A percentile compares a stretch with the other conserved stretches of the same genome.
phyloP scores from a whole-genome alignment of 2,329 filamentous ascomycete genomes.

The Calonectria hawksworthii region DNA sequence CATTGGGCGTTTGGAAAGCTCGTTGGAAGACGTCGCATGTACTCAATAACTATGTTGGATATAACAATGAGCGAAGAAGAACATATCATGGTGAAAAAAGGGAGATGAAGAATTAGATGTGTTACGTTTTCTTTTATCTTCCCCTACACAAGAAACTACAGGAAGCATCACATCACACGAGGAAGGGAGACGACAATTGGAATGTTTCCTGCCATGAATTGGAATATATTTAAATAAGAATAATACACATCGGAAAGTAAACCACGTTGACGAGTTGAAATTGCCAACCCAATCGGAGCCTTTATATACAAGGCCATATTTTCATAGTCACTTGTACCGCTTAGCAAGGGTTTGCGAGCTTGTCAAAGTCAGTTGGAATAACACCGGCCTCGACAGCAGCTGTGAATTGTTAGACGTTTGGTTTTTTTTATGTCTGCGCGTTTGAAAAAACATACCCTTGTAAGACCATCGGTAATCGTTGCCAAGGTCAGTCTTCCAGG shows the following conservation, averaged over 20 bases:
- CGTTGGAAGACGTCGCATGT: not conserved
- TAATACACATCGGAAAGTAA: conserved; percentile 6
- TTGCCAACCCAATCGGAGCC: not conserved
- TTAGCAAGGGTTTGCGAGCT: conserved; percentile 37
- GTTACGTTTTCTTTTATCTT: not conserved
- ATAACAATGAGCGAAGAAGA: not conserved
- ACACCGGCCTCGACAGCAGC: conserved; percentile 40
- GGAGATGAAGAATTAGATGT: not conserved
- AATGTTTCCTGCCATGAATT: not conserved
- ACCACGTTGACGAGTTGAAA: not conserved
- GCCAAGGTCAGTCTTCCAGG: conserved; percentile 42
- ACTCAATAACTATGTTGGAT: not conserved
- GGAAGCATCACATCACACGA: not conserved
- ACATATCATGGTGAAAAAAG: no score
- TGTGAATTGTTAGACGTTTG: conserved; percentile 19
- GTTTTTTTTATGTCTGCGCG: not conserved
- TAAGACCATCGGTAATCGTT: conserved; percentile 46
- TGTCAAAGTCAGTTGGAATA: conserved; percentile 38
- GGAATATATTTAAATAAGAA: not conserved
- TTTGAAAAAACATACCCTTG: conserved; percentile 31
- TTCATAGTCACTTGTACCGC: not conserved
- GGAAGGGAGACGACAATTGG: not conserved
- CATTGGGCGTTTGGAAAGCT: not conserved
- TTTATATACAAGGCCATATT: not conserved
- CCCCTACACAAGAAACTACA: not conserved